Base-by-base conservation (phyloP, 1,284 basidiomycete species). In the Cutaneotrichosporon spelunceum region DNA sequence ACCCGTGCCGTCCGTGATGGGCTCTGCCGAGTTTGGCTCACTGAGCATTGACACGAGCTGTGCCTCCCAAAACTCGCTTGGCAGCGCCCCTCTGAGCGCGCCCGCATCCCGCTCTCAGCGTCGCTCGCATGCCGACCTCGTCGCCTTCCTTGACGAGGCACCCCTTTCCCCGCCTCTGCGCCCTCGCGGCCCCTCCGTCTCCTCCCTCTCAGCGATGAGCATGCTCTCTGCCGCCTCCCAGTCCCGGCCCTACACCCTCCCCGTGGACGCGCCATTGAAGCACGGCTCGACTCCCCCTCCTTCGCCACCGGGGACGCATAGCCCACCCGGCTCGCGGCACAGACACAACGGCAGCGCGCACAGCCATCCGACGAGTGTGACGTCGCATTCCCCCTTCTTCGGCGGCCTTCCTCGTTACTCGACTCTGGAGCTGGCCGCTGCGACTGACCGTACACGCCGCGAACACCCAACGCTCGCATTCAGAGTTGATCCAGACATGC, bases 161-260 rank as follows among this genome's bases (percentile, higher is more conserved):
- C 30, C 52, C 33, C 52, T 34, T 11, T 33, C 52, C 3, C 29
- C 11, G 2, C 30, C 39, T 2, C 36, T 21, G 24, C 34, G 26
- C 23, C 23, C 23, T 3, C 19, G 42, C 29, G 26, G 44, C n/a
- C 24, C 29, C 27, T 33, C 33, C 44, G 26, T 44, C 9, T 29
- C 53, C 11, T 44, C 42, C 24, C 21, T 44, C 24, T 55, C 53
- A 19, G 39, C 33, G 24, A 44, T 26, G 33, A 53, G 49, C 29
- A 34, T n/a, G 14, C 27, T 49, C 24, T 54, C 53, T 7, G 29
- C 53, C n/a, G 34, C 39, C 21, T 34, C 55, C 3, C 49, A 56
- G 24, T 44, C 36, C 23, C 55, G 56, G 24, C 60, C 52, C n/a
- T 71, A 70, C 48, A 48, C 68, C 39, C 62, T 72, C n/a, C 60